Evolutionary conservation across 2,329 filamentous ascomycete species (phyloP).

Genomic region (Microsporum ferrugineum): DNA sequence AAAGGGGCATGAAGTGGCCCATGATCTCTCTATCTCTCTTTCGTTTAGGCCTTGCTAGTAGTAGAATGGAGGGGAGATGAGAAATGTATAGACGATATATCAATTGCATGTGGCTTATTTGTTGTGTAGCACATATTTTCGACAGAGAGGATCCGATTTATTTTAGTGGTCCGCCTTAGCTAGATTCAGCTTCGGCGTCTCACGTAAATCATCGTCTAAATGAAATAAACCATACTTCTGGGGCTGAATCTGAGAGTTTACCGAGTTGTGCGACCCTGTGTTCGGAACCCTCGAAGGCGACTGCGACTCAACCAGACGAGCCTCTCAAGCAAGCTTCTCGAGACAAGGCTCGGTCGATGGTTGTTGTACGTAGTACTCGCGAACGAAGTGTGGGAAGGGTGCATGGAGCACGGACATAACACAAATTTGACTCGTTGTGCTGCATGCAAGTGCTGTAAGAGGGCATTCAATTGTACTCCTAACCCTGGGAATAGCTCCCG

Average conservation of each 20-base stretch:
- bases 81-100: background rate
- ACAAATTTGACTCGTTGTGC: background rate
- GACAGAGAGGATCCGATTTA: background rate
- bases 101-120: background rate
- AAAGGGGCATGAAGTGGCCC: background rate
- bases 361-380: background rate
- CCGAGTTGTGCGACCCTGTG: background rate
- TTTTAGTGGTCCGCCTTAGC: background rate
- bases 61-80: background rate
- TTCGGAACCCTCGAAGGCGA: background rate
- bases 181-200: background rate
- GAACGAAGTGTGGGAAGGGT: background rate
- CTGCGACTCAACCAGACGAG: background rate
- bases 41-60: background rate
- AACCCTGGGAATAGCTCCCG: background rate
- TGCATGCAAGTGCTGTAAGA: background rate
- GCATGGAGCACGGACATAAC: background rate
- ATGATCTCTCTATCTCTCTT: background rate
- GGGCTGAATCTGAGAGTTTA: background rate
- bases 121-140: background rate
- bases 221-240: background rate
- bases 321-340: background rate
- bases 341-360: background rate
- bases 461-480: no score
- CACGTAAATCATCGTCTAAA: background rate